Percentiles rank a stretch among this genome's conserved stretches.
These are phyloP conservation scores for Crithidia thermophila DNA, from an alignment of 208 protist genomes.

Conservation along the genomic window DNA sequence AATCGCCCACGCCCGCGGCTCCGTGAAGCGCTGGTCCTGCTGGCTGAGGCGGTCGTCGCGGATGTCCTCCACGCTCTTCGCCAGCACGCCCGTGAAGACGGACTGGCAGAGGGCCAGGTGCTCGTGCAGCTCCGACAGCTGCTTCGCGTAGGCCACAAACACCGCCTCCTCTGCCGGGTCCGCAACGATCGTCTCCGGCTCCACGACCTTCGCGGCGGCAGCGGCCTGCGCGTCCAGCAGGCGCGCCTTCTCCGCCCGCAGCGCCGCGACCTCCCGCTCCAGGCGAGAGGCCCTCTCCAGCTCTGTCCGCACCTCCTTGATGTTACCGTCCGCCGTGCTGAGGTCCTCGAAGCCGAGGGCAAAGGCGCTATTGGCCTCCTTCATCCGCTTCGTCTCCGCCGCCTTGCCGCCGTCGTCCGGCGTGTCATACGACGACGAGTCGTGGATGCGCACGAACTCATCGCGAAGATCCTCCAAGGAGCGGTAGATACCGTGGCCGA, in stretches of 20 bases:
- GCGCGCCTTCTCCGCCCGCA: slow-evolving; percentile 39
- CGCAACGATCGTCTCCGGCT: neutral
- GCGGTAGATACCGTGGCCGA: slow-evolving; percentile 11
- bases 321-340: slow-evolving; percentile 1
- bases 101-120: slow-evolving; percentile 47
- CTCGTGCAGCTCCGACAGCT: slow-evolving; percentile 57
- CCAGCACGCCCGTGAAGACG: slow-evolving; percentile 51
- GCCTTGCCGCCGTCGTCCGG: neutral
- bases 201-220: neutral
- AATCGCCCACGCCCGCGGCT: slow-evolving; percentile 39
- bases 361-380: slow-evolving; percentile 22
- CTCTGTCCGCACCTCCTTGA: slow-evolving; percentile 24
- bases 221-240: slow-evolving; percentile 27
- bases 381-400: slow-evolving; percentile 7
- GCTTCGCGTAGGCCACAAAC: slow-evolving; percentile 37
- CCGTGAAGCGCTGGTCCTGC: slow-evolving; percentile 51
- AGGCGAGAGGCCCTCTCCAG: slow-evolving; percentile 4
- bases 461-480: slow-evolving; percentile 15
- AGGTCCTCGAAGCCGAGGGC: slow-evolving; percentile 19
- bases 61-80: slow-evolving; percentile 45
- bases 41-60: slow-evolving; percentile 50
- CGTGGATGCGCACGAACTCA: neutral
- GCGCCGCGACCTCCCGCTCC: slow-evolving; percentile 21
- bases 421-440: neutral
- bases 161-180: slow-evolving; percentile 18